Conservation (phyloP, 805 yeast genomes). For the Candida nonsorbophila region DNA sequence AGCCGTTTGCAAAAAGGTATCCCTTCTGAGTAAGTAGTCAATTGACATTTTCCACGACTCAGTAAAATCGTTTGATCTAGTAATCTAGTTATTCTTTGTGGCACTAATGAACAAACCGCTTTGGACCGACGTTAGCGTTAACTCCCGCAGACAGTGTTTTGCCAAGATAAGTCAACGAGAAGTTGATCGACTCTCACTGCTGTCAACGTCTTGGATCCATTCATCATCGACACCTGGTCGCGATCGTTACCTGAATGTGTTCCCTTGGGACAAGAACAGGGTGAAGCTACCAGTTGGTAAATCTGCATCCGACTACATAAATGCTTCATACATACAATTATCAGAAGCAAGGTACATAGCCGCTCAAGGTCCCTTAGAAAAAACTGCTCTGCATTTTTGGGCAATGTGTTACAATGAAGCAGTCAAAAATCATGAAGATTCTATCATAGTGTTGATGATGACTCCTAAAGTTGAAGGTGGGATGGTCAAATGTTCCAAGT, state of each 20-base stretch:
- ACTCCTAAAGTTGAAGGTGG: slow-evolving; percentile 48
- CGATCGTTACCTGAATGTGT: slow-evolving; percentile 35
- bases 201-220: no score
- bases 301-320: slow-evolving; percentile 26
- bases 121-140: slow-evolving; percentile 2
- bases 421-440: slow-evolving; percentile 16
- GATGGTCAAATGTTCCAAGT: slow-evolving; percentile 34
- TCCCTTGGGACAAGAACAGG: slow-evolving; percentile 35
- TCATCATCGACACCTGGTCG: no score
- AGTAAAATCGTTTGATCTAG: no score
- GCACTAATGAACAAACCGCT: slow-evolving; percentile 5
- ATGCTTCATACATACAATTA: slow-evolving; percentile 30
- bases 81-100: no score
- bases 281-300: slow-evolving; percentile 20
- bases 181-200: slow-evolving; percentile 9
- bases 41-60: no score
- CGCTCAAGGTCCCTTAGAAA: slow-evolving; percentile 57
- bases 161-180: slow-evolving; percentile 9
- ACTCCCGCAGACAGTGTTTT: slow-evolving; percentile 7
- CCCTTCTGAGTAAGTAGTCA: no score
- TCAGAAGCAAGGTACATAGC: slow-evolving; percentile 47
- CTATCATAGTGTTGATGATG: slow-evolving; percentile 32
- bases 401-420: slow-evolving; percentile 37
- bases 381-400: slow-evolving; percentile 45
- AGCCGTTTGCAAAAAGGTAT: no score